Evolutionary conservation across 2,329 filamentous ascomycete genomes (phyloP).

Genomic region (Neofusicoccum cordaticola): DNA sequence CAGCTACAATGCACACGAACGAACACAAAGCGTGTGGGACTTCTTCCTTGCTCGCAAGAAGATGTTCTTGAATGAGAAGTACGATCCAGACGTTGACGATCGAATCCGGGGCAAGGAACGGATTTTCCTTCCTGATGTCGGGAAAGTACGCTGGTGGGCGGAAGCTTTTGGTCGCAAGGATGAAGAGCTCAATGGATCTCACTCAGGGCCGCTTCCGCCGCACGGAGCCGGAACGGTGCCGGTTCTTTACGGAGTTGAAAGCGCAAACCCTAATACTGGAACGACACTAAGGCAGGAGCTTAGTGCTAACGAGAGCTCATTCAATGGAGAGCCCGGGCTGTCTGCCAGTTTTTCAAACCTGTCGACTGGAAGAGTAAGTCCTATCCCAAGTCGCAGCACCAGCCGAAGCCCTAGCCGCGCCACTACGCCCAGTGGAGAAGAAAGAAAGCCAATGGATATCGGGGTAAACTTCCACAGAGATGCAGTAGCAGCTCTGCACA

Average conservation of each 20-base stretch:
- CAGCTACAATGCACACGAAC: constrained; percentile 65
- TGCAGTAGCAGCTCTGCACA: constrained; percentile 10
- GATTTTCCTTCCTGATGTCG: constrained; percentile 74
- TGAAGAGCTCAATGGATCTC: constrained; percentile 84
- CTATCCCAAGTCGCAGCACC: constrained; percentile 25
- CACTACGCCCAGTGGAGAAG: constrained; percentile 5
- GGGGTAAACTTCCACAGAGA: constrained; percentile 32
- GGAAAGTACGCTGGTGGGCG: constrained; percentile 90
- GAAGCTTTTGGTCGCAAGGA: constrained; percentile 83
- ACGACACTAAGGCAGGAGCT: constrained; percentile 25
- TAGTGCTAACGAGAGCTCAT: constrained; percentile 24
- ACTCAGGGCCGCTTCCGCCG: constrained; percentile 26
- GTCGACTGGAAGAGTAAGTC: constrained; percentile 26
- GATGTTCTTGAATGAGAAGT: constrained; percentile 81
- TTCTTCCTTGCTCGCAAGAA: constrained; percentile 81
- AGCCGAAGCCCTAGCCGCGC: constrained; percentile 16
- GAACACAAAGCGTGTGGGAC: constrained; percentile 88
- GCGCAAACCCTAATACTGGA: constrained; percentile 31
- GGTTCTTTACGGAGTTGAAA: constrained; percentile 35
- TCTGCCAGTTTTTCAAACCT: constrained; percentile 31
- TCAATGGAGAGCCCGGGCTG: constrained; percentile 20
- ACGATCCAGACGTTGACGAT: constrained; percentile 73
- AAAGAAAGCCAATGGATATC: constrained; percentile 30
- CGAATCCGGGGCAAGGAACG: constrained; percentile 75
- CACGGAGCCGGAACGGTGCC: constrained; percentile 25